Conservation (phyloP, 345 rosid species). For the Carallia brachiata region DNA sequence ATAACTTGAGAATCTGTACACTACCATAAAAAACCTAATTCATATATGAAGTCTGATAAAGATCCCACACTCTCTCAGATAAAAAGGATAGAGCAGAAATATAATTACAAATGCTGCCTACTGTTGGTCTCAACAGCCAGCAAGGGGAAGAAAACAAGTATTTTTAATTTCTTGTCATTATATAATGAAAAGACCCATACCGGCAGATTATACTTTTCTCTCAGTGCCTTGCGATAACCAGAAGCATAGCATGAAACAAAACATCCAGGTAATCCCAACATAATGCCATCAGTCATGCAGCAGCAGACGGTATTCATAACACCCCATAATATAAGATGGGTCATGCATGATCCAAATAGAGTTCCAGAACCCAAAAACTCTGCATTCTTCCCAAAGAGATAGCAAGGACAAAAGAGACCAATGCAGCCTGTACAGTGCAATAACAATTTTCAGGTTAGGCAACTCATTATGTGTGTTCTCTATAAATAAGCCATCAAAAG, state of each 20-base stretch:
- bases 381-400: slow-evolving; percentile 81
- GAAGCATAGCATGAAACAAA: slow-evolving; percentile 82
- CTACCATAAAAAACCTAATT: too few relatives aligned
- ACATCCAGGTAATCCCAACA: slow-evolving; percentile 84
- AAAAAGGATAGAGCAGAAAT: too few relatives aligned
- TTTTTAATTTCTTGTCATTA: background rate
- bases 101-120: too few relatives aligned
- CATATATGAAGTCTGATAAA: too few relatives aligned
- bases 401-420: slow-evolving; percentile 85
- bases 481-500: too few relatives aligned
- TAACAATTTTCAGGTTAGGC: background rate
- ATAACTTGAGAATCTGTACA: too few relatives aligned
- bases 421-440: slow-evolving; percentile 52
- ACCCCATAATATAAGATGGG: slow-evolving; percentile 73
- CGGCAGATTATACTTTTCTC: slow-evolving; percentile 70
- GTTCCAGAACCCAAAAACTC: slow-evolving; percentile 88
- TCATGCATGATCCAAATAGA: slow-evolving; percentile 68
- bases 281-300: slow-evolving; percentile 62
- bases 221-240: slow-evolving; percentile 66
- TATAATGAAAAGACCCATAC: slow-evolving; percentile 29
- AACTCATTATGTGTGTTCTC: too few relatives aligned
- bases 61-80: too few relatives aligned
- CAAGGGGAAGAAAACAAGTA: background rate
- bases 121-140: background rate
- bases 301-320: slow-evolving; percentile 67